A percentile compares a stretch with the other conserved stretches of the same genome.
phyloP scores from a whole-genome alignment of 371 early-diverging fungal genomes.

The Sporodiniella umbellata region DNA sequence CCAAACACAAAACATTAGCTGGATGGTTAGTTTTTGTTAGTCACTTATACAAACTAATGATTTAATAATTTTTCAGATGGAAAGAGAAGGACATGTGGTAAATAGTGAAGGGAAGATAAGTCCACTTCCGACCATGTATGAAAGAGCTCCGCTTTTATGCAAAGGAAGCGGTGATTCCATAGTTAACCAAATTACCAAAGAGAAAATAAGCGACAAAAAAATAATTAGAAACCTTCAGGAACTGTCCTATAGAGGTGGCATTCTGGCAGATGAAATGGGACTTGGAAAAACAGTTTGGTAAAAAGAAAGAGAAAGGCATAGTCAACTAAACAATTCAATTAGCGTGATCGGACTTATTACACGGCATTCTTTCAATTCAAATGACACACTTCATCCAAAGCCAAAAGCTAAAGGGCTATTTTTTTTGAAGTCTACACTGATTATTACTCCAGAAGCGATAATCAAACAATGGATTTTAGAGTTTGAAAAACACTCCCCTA shows the following conservation, averaged over 20 bases:
- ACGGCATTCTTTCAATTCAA: conserved; percentile 20
- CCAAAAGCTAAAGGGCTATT: not conserved
- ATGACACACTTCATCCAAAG: conserved; percentile 5
- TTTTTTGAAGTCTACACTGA: conserved; percentile 50
- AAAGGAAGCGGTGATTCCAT: not conserved
- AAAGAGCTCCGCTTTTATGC: not conserved
- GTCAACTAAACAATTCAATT: not conserved
- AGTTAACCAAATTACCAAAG: not conserved
- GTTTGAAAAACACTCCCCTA: conserved; percentile 47
- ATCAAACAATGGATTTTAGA: conserved; percentile 65
- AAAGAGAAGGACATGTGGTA: conserved; percentile 21
- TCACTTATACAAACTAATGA: not conserved
- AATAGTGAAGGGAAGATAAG: not conserved
- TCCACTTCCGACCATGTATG: not conserved
- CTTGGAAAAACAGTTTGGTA: conserved; percentile 92
- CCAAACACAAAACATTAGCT: conserved; percentile 36
- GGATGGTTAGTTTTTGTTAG: conserved; percentile 25
- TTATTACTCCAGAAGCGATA: conserved; percentile 63
- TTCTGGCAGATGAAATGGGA: conserved; percentile 96
- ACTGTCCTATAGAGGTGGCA: conserved; percentile 51
- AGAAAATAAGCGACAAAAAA: not conserved
- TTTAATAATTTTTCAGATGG: conserved; percentile 4
- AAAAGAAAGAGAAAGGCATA: not conserved
- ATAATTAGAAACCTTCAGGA: not conserved
- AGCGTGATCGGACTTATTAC: conserved; percentile 52